Conservation (phyloP, 345 rosid genomes). For the Orychophragmus violaceus region DNA sequence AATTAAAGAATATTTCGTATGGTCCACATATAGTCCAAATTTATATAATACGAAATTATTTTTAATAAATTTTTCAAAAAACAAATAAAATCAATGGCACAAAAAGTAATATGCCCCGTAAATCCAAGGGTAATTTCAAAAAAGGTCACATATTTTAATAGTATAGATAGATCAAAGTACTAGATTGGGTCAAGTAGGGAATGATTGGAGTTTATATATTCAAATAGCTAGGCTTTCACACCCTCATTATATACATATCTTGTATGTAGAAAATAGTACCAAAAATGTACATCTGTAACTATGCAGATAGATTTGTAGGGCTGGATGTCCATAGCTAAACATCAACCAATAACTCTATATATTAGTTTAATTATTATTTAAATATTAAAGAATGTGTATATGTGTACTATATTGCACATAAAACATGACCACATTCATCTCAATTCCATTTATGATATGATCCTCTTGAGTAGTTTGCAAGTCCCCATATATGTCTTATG, state of each 20-base stretch:
- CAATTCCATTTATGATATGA: not conserved
- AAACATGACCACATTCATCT: not conserved
- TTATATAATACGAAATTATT: too few species aligned
- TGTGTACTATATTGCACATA: not conserved
- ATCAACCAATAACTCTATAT: conserved; percentile 17
- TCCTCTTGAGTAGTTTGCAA: not conserved
- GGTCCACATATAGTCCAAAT: too few species aligned
- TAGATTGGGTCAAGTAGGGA: conserved; percentile 16
- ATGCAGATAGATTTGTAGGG: conserved; percentile 19
- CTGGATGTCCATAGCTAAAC: not conserved
- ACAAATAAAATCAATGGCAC: too few species aligned
- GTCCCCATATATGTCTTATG: not conserved
- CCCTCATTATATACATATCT: not conserved
- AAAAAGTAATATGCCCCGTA: too few species aligned
- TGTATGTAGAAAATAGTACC: not conserved
- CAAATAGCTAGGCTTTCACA: conserved; percentile 16
- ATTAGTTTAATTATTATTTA: not conserved
- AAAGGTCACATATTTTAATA: too few species aligned
- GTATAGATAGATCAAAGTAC: too few species aligned
- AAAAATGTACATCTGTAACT: conserved; percentile 4
- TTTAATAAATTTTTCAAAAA: too few species aligned
- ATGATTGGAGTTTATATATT: conserved; percentile 12
- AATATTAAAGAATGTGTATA: not conserved
- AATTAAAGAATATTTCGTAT: too few species aligned
- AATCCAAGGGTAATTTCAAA: too few species aligned